Evolutionary conservation across 139 green algal genomes (phyloP).

Genomic region (Cymbomonas tetramitiformis): DNA sequence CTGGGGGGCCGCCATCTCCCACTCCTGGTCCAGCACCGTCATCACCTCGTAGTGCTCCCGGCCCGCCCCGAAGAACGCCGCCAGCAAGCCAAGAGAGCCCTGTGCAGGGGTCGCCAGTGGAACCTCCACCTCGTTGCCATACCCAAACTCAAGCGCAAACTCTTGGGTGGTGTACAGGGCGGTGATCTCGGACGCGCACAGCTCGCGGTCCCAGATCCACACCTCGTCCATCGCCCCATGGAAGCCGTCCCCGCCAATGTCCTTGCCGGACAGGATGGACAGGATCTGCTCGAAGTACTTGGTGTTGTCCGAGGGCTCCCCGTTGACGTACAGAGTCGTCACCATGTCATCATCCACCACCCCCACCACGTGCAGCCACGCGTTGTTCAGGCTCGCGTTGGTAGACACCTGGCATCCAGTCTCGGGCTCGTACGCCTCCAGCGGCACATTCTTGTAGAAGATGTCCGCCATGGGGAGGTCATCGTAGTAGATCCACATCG

Average conservation of each 20-base stretch:
- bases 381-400: slow-evolving; percentile 6
- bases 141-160: slow-evolving; percentile 10
- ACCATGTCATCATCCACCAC: too few relatives aligned
- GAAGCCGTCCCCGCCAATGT: slow-evolving; percentile 7
- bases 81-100: neutral
- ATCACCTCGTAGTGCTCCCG: neutral
- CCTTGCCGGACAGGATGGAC: neutral
- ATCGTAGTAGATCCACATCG: slow-evolving; percentile 20
- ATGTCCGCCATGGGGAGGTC: slow-evolving; percentile 1
- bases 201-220: slow-evolving; percentile 10
- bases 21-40: neutral
- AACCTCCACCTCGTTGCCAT: too few relatives aligned
- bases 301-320: neutral
- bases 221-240: slow-evolving; percentile 11
- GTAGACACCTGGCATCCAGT: neutral
- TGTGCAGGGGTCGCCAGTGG: neutral
- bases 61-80: neutral
- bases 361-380: slow-evolving; percentile 16
- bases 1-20: neutral
- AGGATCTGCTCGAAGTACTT: slow-evolving; percentile 1
- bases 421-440: slow-evolving; percentile 7
- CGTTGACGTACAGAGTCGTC: slow-evolving; percentile 18
- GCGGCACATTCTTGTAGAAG: neutral
- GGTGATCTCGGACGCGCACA: slow-evolving; percentile 4
- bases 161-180: slow-evolving; percentile 8